These are phyloP conservation scores for Clitopilus hobsonii DNA, from an alignment of 768 basidiomycete species.

Conservation along the genomic window DNA sequence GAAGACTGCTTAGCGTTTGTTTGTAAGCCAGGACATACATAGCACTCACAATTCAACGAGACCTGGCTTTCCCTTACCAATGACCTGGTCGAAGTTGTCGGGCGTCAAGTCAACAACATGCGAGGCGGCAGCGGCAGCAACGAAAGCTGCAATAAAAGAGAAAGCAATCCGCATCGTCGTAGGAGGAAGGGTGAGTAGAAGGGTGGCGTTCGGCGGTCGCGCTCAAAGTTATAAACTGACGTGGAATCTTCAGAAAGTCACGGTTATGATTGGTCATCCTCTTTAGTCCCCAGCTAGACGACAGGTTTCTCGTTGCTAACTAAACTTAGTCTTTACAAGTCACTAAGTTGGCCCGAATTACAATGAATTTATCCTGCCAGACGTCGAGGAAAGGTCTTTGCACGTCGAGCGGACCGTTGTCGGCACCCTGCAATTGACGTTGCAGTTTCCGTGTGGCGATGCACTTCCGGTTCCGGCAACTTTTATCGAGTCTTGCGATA, in stretches of 20 bases:
- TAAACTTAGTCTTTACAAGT: no score
- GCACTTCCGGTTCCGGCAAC: slow-evolving; percentile 10
- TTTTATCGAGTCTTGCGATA: slow-evolving; percentile 10
- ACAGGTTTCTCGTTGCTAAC: neutral
- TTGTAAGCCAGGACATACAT: neutral
- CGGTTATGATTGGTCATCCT: slow-evolving; percentile 29
- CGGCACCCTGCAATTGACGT: neutral
- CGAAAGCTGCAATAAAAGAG: slow-evolving; percentile 48
- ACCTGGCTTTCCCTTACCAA: slow-evolving; percentile 80
- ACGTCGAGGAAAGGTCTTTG: neutral
- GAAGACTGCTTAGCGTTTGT: slow-evolving; percentile 4
- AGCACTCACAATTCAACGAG: slow-evolving; percentile 84
- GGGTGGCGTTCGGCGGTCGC: slow-evolving; percentile 14
- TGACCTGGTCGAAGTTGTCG: slow-evolving; percentile 66
- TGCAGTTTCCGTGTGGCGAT: neutral
- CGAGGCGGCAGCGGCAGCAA: slow-evolving; percentile 60
- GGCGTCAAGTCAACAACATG: slow-evolving; percentile 81
- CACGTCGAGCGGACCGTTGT: neutral
- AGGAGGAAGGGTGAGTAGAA: slow-evolving; percentile 13
- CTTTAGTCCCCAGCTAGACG: neutral
- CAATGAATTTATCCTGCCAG: no score
- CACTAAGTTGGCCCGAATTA: no score
- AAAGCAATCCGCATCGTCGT: slow-evolving; percentile 56
- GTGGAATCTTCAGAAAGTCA: slow-evolving; percentile 19
- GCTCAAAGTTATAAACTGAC: slow-evolving; percentile 21